Conservation (phyloP, 1,284 basidiomycete genomes). For the Fomitiporia mediterranea region DNA sequence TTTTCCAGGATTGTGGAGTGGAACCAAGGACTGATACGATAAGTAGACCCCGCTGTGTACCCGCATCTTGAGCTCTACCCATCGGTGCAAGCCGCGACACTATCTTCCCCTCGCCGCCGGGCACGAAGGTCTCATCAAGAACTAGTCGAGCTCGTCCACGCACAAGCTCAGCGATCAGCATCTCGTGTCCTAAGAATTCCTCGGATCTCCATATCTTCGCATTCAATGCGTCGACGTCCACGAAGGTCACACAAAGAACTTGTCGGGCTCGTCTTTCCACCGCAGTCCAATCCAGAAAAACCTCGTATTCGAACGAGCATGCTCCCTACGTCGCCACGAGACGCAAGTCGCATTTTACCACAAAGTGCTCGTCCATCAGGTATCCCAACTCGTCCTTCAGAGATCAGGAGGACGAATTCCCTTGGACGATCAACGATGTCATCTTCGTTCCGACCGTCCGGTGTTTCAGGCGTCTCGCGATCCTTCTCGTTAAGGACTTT, state of each 20-base stretch:
- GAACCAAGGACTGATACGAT: not conserved
- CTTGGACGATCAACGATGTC: not conserved
- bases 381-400: constrained; percentile 5
- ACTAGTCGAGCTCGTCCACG: constrained; percentile 1
- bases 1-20: not conserved
- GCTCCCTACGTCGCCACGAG: too few species aligned
- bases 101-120: not conserved
- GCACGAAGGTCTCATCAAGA: constrained; percentile 4
- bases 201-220: not conserved
- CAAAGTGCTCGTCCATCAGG: not conserved
- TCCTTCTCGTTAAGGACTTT: constrained; percentile 1
- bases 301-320: not conserved
- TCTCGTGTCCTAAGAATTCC: not conserved
- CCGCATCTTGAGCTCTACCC: constrained; percentile 29
- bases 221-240: not conserved
- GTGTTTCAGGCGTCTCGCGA: not conserved
- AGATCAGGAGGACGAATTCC: constrained; percentile 9
- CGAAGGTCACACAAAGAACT: constrained; percentile 21
- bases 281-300: not conserved
- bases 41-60: constrained; percentile 28
- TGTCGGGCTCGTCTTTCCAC: constrained; percentile 16
- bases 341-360: too few species aligned
- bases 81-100: constrained; percentile 2
- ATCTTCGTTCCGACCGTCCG: not conserved
- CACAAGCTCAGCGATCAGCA: not conserved